Percentiles rank a stretch among this genome's conserved stretches.
These are phyloP conservation scores for Candida mesenterica DNA, from an alignment of 1,139 yeast species.

Conservation along the genomic window DNA sequence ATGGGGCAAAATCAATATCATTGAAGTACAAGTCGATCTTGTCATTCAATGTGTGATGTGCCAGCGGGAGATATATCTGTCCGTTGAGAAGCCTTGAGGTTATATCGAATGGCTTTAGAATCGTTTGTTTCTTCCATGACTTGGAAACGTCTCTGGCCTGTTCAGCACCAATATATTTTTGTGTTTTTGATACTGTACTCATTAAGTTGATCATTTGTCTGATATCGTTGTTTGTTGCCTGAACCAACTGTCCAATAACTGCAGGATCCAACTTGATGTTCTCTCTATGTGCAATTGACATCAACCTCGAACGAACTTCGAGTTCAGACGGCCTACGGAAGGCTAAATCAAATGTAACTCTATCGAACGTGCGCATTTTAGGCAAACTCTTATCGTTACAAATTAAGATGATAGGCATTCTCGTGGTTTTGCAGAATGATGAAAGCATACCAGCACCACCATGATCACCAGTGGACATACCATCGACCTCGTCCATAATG, in stretches of 20 bases:
- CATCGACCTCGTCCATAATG: slow-evolving; percentile 99
- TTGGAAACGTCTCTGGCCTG: slow-evolving; percentile 52
- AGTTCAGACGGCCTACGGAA: slow-evolving; percentile 87
- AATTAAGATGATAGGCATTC: slow-evolving; percentile 86
- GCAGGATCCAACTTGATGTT: slow-evolving; percentile 75
- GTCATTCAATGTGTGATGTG: slow-evolving; percentile 64
- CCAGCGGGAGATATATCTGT: slow-evolving; percentile 53
- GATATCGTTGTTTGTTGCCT: slow-evolving; percentile 85
- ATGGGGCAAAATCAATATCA: slow-evolving; percentile 91
- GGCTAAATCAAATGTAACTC: slow-evolving; percentile 76
- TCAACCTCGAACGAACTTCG: slow-evolving; percentile 77
- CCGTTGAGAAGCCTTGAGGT: slow-evolving; percentile 68
- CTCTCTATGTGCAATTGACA: slow-evolving; percentile 90
- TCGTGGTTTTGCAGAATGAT: slow-evolving; percentile 77
- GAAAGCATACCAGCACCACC: slow-evolving; percentile 98
- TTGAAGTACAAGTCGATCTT: slow-evolving; percentile 88
- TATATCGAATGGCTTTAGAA: slow-evolving; percentile 93
- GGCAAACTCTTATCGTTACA: slow-evolving; percentile 93
- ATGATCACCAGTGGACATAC: slow-evolving; percentile 98
- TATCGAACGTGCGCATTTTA: slow-evolving; percentile 94
- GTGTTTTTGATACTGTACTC: slow-evolving; percentile 78
- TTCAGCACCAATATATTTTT: slow-evolving; percentile 56
- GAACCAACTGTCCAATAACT: slow-evolving; percentile 80
- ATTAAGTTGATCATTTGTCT: slow-evolving; percentile 90
- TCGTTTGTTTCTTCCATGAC: slow-evolving; percentile 85